Base-by-base conservation (phyloP, 2,329 filamentous ascomycete species). In the Cordyceps fumosorosea region DNA sequence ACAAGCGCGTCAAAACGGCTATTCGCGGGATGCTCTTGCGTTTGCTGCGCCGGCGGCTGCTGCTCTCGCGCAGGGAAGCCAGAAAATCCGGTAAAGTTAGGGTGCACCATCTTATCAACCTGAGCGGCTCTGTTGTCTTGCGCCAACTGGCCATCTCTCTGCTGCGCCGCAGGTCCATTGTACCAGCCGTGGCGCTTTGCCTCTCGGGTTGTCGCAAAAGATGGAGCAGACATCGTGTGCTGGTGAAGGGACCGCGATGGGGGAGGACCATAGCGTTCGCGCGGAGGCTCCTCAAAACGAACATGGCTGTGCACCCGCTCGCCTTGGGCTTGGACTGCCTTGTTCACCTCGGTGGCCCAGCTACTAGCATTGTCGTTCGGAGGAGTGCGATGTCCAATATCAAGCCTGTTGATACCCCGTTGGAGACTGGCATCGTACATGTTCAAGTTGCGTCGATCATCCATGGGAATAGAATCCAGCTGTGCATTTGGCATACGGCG, bases 141-240 rank as follows among this genome's bases (percentile, higher is more conserved):
- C 16, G 67, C 64, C 1, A 66, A 63, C 14, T 69, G 70, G 6
- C 73, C 72, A 62, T 78, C 76, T 20, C 75, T 74, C 16, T 76
- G 74, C 3, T 73, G 69, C 0, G 74, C 70, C 14, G 74, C 70
- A 0, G 81, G 80, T 0, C 81, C 81, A 47, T 90, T 85, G 68
- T 91, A 91, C 88, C 89, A 92, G 1, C 82, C 89, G 63, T 88
- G 86, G 3, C 89, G 82, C 69, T 89, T 90, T 34, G 77, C 77
- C 65, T 84, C 85, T 10, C 84, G 80, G 3, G 83, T 78, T 0
- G 83, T 85, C 11, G 80, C 76, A 40, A 82, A 75, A 0, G 79
- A 77, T 0, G 84, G 84, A 1, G 84, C 84, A 4, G 84, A 87
- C 75, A 84, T 80, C 18, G 84, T 85, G 62, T 87, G 80, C 42